Percentiles rank a stretch among this genome's conserved stretches.
Conservation (phyloP, 1,284 basidiomycete genomes). For the Irpex sp. region DNA sequence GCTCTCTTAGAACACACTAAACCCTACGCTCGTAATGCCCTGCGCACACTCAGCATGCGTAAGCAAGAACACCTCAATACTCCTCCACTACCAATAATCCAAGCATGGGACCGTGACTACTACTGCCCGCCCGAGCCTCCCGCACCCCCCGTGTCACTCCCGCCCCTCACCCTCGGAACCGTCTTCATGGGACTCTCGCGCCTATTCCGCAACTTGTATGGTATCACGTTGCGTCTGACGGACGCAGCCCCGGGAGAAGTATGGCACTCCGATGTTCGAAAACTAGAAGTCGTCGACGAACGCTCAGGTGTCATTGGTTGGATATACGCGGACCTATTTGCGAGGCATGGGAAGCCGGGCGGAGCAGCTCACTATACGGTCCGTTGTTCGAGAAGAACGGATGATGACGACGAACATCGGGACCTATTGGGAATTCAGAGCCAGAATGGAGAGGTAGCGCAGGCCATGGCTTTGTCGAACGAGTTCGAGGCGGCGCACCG, state of each 20-base stretch:
- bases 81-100: constrained; percentile 55
- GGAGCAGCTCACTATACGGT: constrained; percentile 98
- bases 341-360: constrained; percentile 78
- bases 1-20: constrained; percentile 73
- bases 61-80: constrained; percentile 68
- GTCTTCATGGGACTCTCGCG: constrained; percentile 84
- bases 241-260: constrained; percentile 71
- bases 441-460: constrained; percentile 20
- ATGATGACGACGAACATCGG: constrained; percentile 77
- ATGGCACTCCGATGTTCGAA: constrained; percentile 87
- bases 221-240: constrained; percentile 74
- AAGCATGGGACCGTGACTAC: constrained; percentile 93
- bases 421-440: constrained; percentile 50
- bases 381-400: constrained; percentile 86
- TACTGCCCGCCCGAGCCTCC: constrained; percentile 77
- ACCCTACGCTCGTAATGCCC: constrained; percentile 67
- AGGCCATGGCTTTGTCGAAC: constrained; percentile 39
- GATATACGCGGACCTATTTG: constrained; percentile 93
- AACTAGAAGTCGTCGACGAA: constrained; percentile 91
- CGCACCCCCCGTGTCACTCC: constrained; percentile 63
- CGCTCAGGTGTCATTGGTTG: constrained; percentile 82
- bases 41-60: constrained; percentile 63
- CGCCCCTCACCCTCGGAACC: constrained; percentile 76
- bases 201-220: constrained; percentile 83
- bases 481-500: constrained; percentile 58